These are phyloP conservation scores for Sclerospora graminicola DNA, from an alignment of 352 stramenopile genomes.

Conservation along the genomic window DNA sequence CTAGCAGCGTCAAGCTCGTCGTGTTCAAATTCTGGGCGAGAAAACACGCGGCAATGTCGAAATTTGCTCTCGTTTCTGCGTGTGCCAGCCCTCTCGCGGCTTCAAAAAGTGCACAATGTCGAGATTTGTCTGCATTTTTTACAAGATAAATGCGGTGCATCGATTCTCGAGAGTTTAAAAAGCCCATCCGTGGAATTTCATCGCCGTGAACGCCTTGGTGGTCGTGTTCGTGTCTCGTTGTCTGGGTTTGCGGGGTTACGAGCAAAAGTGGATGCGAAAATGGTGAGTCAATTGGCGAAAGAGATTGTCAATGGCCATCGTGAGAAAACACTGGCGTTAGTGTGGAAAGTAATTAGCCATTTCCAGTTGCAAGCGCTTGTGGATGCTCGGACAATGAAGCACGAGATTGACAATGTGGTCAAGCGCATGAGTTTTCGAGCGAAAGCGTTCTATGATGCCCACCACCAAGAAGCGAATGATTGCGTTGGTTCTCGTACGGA, in stretches of 20 bases:
- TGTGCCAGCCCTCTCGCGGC: conserved; percentile 88
- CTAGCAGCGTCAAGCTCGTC: conserved; percentile 33
- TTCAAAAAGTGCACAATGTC: conserved; percentile 96
- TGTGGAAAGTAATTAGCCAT: conserved; percentile 90
- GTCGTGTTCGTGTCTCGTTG: conserved; percentile 19
- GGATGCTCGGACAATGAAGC: conserved; percentile 50
- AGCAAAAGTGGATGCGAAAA: conserved; percentile 44
- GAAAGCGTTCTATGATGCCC: conserved; percentile 45
- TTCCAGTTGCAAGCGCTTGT: conserved; percentile 88
- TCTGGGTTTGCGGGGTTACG: conserved; percentile 40
- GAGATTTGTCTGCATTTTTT: conserved; percentile 84
- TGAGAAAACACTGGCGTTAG: conserved; percentile 89
- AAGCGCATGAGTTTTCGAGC: conserved; percentile 61
- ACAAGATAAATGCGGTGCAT: conserved; percentile 54
- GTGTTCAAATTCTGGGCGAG: not conserved
- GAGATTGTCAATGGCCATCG: conserved; percentile 94
- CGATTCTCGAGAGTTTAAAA: conserved; percentile 47
- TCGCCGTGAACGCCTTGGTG: conserved; percentile 1
- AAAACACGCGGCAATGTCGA: conserved; percentile 4
- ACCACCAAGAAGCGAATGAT: conserved; percentile 24
- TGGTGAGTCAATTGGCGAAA: conserved; percentile 68
- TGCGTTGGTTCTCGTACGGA: conserved; percentile 26
- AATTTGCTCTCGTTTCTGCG: conserved; percentile 76
- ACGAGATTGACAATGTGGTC: conserved; percentile 70
- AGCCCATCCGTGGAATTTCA: conserved; percentile 8